Percentiles rank a stretch among this genome's conserved stretches.
These are phyloP conservation scores for Albifimbria verrucaria DNA, from an alignment of 2,329 filamentous ascomycete species.

Conservation along the genomic window DNA sequence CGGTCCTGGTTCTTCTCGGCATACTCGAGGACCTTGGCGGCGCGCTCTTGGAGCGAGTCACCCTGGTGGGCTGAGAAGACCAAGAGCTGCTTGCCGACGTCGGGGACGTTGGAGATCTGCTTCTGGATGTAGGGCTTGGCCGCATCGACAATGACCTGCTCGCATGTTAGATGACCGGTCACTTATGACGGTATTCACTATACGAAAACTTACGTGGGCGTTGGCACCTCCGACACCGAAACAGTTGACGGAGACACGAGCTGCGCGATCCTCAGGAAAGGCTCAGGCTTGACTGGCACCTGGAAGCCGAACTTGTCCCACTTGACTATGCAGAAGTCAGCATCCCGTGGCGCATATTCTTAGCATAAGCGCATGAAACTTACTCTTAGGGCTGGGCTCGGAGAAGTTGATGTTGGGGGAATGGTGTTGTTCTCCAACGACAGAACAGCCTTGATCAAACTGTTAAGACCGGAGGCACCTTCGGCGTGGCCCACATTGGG, in stretches of 20 bases:
- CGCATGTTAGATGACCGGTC: too few relatives aligned
- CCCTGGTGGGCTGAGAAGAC: conserved; percentile 1
- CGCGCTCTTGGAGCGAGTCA: neutral
- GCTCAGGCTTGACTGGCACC: conserved; percentile 24
- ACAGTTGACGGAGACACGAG: conserved; percentile 25
- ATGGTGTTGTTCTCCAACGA: conserved; percentile 36
- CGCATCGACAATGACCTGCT: conserved; percentile 8
- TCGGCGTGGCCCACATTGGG: conserved; percentile 42
- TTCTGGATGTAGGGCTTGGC: neutral
- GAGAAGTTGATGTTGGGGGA: conserved; percentile 36
- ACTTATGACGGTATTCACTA: neutral
- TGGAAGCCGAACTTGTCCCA: conserved; percentile 21
- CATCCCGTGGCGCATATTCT: neutral
- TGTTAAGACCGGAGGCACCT: conserved; percentile 37
- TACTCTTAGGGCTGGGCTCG: conserved; percentile 31
- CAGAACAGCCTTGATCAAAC: conserved; percentile 40
- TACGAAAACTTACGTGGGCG: conserved; percentile 20
- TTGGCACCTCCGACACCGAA: conserved; percentile 35
- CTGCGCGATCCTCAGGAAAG: conserved; percentile 29
- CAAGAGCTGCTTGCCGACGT: neutral
- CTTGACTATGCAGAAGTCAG: conserved; percentile 15
- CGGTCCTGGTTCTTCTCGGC: neutral
- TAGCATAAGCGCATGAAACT: neutral
- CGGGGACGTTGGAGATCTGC: neutral
- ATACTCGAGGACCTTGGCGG: neutral